Conservation (phyloP, 2,329 filamentous ascomycete species). For the Myriosclerotinia scirpicola region DNA sequence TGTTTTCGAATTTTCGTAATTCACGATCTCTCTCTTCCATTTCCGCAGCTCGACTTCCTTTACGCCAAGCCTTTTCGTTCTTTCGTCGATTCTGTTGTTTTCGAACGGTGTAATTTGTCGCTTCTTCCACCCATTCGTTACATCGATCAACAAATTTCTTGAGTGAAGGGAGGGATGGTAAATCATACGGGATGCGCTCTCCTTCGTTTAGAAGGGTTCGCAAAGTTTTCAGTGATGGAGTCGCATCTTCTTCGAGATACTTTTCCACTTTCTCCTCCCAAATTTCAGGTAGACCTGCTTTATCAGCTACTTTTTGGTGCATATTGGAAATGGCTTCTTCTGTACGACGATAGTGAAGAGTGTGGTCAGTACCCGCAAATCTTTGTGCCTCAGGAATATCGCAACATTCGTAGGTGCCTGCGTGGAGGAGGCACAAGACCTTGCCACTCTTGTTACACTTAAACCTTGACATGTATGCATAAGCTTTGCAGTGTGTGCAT, state of each 20-base stretch:
- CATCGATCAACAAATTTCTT: constrained; percentile 91
- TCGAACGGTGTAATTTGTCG: constrained; percentile 90
- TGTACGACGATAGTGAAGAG: constrained; percentile 73
- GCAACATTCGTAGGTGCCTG: constrained; percentile 79
- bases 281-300: constrained; percentile 77
- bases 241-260: constrained; percentile 78
- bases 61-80: constrained; percentile 84
- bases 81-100: constrained; percentile 98
- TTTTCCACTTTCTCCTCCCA: constrained; percentile 92
- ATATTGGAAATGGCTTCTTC: constrained; percentile 66
- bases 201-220: constrained; percentile 85
- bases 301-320: constrained; percentile 78
- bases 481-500: constrained; percentile 88
- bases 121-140: constrained; percentile 97
- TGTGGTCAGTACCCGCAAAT: constrained; percentile 69
- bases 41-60: constrained; percentile 73
- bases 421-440: constrained; percentile 78
- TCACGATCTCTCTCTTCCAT: constrained; percentile 82
- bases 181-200: constrained; percentile 90
- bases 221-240: constrained; percentile 81
- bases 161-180: constrained; percentile 78
- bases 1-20: constrained; percentile 83
- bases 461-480: constrained; percentile 87
- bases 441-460: constrained; percentile 80
- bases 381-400: constrained; percentile 64